These are phyloP conservation scores for Albophoma yamanashiensis DNA, from an alignment of 2,329 filamentous ascomycete genomes.

Conservation along the genomic window DNA sequence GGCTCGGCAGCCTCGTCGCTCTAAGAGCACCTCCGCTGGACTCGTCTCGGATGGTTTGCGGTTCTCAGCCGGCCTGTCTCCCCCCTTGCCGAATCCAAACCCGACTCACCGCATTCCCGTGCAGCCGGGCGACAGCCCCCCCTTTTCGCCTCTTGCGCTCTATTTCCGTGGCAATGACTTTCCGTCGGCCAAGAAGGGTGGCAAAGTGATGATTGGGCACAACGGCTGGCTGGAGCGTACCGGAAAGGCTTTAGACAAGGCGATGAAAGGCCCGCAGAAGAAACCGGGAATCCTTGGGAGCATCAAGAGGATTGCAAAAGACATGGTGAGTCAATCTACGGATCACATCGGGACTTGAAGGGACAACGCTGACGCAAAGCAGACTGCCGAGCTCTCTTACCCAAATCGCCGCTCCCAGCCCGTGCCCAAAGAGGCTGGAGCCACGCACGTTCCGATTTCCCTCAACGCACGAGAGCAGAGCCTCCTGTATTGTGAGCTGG, in stretches of 20 bases:
- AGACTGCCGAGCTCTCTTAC: slow-evolving; percentile 25
- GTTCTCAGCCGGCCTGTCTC: not conserved
- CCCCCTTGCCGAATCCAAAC: not conserved
- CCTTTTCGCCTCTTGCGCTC: slow-evolving; percentile 31
- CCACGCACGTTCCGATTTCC: slow-evolving; percentile 32
- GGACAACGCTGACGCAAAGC: slow-evolving; percentile 4
- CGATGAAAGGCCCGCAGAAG: slow-evolving; percentile 20
- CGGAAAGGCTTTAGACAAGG: slow-evolving; percentile 9
- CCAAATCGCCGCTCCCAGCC: slow-evolving; percentile 20
- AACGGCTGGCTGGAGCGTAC: slow-evolving; percentile 47
- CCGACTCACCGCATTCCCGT: not conserved
- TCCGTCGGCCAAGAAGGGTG: slow-evolving; percentile 26
- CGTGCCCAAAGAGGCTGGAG: slow-evolving; percentile 15
- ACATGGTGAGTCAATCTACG: slow-evolving; percentile 29
- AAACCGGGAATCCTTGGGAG: slow-evolving; percentile 31
- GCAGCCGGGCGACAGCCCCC: slow-evolving; percentile 8
- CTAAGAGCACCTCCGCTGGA: slow-evolving; percentile 18
- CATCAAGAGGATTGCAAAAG: slow-evolving; percentile 42
- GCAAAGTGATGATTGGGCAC: slow-evolving; percentile 42
- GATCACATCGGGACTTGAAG: not conserved
- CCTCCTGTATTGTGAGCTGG: slow-evolving; percentile 48
- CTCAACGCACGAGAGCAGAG: slow-evolving; percentile 46
- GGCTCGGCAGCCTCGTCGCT: slow-evolving; percentile 12
- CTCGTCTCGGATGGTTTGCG: not conserved
- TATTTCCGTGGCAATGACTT: slow-evolving; percentile 29